Base-by-base conservation (phyloP, 148 eudicot genomes). In the Diospyros kaki region DNA sequence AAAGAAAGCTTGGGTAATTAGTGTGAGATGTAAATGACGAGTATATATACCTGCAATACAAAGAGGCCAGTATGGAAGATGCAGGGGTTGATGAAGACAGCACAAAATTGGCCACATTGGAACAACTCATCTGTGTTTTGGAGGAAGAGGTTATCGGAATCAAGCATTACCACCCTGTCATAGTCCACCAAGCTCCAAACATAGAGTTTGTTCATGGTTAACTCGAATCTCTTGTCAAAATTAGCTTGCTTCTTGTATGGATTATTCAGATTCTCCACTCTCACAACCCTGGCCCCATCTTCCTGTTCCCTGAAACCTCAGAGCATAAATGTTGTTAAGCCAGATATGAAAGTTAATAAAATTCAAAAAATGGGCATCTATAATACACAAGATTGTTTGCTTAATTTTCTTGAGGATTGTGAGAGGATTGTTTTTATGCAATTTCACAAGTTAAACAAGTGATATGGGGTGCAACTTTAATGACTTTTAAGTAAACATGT, bases 11-110 rank as follows among this genome's bases (percentile, higher is more conserved):
- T 28, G 28, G 28, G 28, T 28, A 28, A 28, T 28, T 28, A 28
- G 28, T 28, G 28, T 28, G 28, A 28, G 28, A 28, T 28, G 28
- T 28, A 28, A 28, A 28, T 28, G 28, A 28, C 28, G 28, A 28
- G 28, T 28, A 28, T 28, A 28, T 28, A 28, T 28, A 91, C 98
- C 98, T 93, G 82, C 68, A 94, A 80, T 52, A 96, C 99, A 59
- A 96, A 96, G 78, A 93, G 94, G 41, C 99, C 98, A 7, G 99
- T 96, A 78, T 96, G 99, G 81, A 96, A 96, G 75, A 96, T 93
- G 84, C 98, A 96, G 13, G 99, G 99, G 73, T 96, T 96, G 85
- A 96, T 96, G 81, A 96, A 96, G 71, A 83, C 97, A 0, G 98
- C 99, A 82, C 99, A 96, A 41, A 96, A 96, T 52, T 89, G 86